These are phyloP conservation scores for Xerocomus potaroensis DNA, from an alignment of 768 basidiomycete species.

Conservation along the genomic window DNA sequence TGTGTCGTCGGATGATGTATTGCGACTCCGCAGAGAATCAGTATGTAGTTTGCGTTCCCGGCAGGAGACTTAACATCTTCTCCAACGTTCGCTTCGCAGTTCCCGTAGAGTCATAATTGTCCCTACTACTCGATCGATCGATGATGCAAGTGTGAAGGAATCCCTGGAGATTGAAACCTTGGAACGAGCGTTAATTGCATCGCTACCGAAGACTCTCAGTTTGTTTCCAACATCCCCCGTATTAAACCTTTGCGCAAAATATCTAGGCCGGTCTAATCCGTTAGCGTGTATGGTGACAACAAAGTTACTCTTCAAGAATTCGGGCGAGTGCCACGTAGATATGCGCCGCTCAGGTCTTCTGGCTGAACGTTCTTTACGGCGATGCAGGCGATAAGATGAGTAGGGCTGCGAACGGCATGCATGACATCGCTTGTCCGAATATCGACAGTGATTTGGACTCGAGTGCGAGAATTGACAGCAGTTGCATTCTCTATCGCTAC, in stretches of 20 bases:
- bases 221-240: constrained; percentile 1
- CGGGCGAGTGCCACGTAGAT: constrained; percentile 38
- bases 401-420: constrained; percentile 38
- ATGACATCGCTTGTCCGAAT: constrained; percentile 49
- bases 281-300: constrained; percentile 46
- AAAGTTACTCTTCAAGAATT: constrained; percentile 47
- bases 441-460: constrained; percentile 39
- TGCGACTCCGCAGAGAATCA: too few species aligned
- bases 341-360: constrained; percentile 38
- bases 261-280: constrained; percentile 50
- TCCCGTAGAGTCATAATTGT: too few species aligned
- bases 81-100: too few species aligned
- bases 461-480: constrained; percentile 29
- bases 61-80: too few species aligned
- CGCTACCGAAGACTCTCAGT: constrained; percentile 34
- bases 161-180: constrained; percentile 31
- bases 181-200: constrained; percentile 56
- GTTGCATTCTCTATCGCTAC: constrained; percentile 31
- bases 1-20: too few species aligned
- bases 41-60: too few species aligned
- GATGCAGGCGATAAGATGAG: constrained; percentile 36
- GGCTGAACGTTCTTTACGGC: constrained; percentile 33
- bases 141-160: constrained; percentile 52
- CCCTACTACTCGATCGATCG: constrained; percentile 55
- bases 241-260: constrained; percentile 48